phyloP scores from a whole-genome alignment of 2,329 filamentous ascomycete species.

The Penicillium frequentans region DNA sequence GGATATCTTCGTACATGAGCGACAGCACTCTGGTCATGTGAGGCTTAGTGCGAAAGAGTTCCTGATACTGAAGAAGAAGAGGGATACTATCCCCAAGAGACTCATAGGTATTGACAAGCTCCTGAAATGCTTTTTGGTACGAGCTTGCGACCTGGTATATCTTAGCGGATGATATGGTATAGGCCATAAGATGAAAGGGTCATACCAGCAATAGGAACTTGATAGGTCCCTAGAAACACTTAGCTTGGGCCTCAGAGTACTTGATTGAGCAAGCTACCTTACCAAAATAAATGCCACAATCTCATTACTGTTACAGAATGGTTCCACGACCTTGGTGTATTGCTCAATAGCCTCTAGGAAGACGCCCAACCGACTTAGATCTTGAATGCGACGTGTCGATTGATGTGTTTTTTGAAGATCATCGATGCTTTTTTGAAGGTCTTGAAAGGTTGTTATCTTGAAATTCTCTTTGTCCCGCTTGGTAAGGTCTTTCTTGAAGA shows the following conservation, averaged over 20 bases:
- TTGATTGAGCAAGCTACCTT: background rate
- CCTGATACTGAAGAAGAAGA: background rate
- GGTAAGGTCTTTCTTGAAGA: background rate
- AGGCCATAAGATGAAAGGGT: background rate
- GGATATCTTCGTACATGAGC: slow-evolving; percentile 1
- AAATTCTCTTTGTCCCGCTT: background rate
- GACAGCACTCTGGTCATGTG: background rate
- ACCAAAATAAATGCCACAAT: slow-evolving; percentile 1
- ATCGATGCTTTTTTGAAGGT: background rate
- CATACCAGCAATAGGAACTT: background rate
- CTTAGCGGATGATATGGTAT: background rate
- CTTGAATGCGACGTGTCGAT: background rate
- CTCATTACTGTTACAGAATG: slow-evolving; percentile 5
- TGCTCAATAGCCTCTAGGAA: slow-evolving; percentile 2
- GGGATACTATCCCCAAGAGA: background rate
- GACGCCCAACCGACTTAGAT: background rate
- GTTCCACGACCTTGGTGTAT: slow-evolving; percentile 1
- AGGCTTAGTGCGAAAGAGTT: background rate
- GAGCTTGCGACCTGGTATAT: background rate
- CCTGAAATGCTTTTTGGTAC: background rate
- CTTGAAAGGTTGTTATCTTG: background rate
- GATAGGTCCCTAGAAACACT: background rate
- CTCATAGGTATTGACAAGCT: background rate
- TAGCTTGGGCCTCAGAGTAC: background rate
- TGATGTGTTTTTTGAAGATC: background rate